A percentile compares a stretch with the other conserved stretches of the same genome.
phyloP scores from a whole-genome alignment of 345 rosid genomes.

The Abelmoschus esculentus region DNA sequence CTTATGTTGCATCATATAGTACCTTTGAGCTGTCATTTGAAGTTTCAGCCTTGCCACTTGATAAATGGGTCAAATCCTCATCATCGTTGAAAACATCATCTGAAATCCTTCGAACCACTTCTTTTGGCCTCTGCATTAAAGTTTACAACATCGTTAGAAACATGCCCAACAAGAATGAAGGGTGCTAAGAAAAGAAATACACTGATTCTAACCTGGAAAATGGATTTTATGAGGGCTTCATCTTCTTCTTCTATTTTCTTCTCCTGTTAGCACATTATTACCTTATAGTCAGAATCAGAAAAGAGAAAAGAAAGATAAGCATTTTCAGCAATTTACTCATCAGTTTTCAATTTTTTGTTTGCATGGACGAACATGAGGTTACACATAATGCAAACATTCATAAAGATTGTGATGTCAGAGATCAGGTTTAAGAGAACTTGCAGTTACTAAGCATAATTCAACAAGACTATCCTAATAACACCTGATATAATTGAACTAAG shows the following conservation, averaged over 20 bases:
- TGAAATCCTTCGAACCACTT: conserved; percentile 48
- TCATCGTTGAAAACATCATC: conserved; percentile 46
- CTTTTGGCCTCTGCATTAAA: conserved; percentile 35
- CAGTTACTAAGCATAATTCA: neutral
- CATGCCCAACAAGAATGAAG: neutral
- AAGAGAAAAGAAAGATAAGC: neutral
- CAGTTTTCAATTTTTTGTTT: neutral
- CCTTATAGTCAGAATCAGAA: neutral
- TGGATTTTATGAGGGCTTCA: conserved; percentile 63
- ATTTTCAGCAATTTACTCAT: neutral
- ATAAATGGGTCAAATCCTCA: conserved; percentile 18
- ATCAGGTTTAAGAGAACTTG: neutral
- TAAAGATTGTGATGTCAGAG: neutral
- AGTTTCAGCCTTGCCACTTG: conserved; percentile 15
- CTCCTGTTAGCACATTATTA: conserved; percentile 28
- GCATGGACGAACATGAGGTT: neutral
- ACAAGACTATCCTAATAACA: neutral
- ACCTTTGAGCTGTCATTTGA: conserved; percentile 22
- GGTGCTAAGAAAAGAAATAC: neutral
- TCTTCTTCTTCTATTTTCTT: conserved; percentile 65
- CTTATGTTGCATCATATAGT: neutral
- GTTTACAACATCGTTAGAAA: conserved; percentile 5
- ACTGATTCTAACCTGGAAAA: conserved; percentile 42
- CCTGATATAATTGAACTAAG: too few relatives aligned
- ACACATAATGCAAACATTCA: neutral